A percentile compares a stretch with the other conserved stretches of the same genome.
phyloP scores from a whole-genome alignment of 192 early-diverging fungal genomes.

The Physocladia obscura region DNA sequence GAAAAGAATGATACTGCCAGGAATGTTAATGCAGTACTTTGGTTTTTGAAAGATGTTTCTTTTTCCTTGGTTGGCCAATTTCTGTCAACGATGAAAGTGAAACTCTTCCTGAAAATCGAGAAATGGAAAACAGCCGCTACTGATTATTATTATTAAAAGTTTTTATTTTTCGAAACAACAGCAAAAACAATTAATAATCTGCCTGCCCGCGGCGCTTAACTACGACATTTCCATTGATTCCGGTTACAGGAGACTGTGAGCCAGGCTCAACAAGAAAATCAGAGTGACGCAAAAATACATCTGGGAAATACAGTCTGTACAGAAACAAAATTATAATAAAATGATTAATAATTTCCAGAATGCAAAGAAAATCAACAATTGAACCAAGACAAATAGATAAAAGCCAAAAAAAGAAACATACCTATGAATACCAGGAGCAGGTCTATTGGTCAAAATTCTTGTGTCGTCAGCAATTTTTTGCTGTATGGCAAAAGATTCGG shows the following conservation, averaged over 20 bases:
- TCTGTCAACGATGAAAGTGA: no score
- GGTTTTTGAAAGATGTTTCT: no score
- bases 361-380: no score
- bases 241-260: constrained; percentile 16
- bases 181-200: constrained; percentile 40
- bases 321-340: not conserved
- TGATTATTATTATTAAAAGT: no score
- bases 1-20: no score
- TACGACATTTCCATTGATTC: constrained; percentile 23
- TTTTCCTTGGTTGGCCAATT: no score
- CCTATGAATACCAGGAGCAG: constrained; percentile 2
- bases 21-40: no score
- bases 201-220: constrained; percentile 42
- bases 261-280: constrained; percentile 44
- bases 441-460: constrained; percentile 22
- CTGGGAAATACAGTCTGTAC: constrained; percentile 34
- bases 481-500: not conserved
- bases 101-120: no score
- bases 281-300: constrained; percentile 30
- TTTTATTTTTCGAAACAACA: constrained; percentile 36
- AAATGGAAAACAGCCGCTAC: no score
- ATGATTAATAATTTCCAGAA: no score
- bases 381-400: not conserved
- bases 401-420: not conserved
- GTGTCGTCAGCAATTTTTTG: constrained; percentile 34